Evolutionary conservation across 2,329 filamentous ascomycete species (phyloP), one percentile per base, ranked within the genome.

Genomic region (Apiospora marii): DNA sequence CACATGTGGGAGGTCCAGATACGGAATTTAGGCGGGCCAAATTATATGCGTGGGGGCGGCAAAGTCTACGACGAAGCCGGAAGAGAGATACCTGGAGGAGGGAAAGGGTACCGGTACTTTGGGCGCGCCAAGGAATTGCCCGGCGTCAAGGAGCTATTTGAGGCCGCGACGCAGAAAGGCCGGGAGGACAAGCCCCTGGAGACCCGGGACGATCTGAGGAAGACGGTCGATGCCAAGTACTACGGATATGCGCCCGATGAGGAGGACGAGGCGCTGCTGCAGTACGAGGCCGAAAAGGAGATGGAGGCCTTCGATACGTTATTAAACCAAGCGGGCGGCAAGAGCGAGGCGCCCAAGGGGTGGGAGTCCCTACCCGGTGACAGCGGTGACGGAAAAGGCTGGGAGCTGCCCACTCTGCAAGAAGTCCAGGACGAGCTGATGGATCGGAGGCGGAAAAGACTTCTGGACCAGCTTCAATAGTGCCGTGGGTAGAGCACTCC

Each of bases 1-100:
- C 95, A 97, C 88, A 95, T 97, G 89, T 99, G 96, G 96, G 96
- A 99, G 87, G 91, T 96, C 78, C 95, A 98, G 84, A 98, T 99
- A 77, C 90, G 95, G 73, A 97, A 97, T 79, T 83, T 98, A 34
- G 96, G 96, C n/a, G 96, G 96, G 2, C 96, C 96, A 43, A 98
- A 98, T 83, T 99, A 98, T 83, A 97, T 96, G 93, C 89, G 95
- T 43, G 90, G 90, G 5, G 89, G 88, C 0, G 91, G 87, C 43
- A 90, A 91, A 75, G 87, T 93, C 68, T 94, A 93, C 82, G 92
- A 94, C 80, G 92, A 94, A 78, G 88, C 91, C 72, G 93, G 93
- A 1, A 84, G 91, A 68, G 92, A 94, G 81, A 92, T 94, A 51
- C 88, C 87, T 0, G 91, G 86, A 76, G 94, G 93, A 48, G 95